A percentile compares a stretch with the other conserved stretches of the same genome.
Evolutionary conservation across 495 filamentous ascomycete genomes (phyloP).

Genomic region (Xylaria castorea): DNA sequence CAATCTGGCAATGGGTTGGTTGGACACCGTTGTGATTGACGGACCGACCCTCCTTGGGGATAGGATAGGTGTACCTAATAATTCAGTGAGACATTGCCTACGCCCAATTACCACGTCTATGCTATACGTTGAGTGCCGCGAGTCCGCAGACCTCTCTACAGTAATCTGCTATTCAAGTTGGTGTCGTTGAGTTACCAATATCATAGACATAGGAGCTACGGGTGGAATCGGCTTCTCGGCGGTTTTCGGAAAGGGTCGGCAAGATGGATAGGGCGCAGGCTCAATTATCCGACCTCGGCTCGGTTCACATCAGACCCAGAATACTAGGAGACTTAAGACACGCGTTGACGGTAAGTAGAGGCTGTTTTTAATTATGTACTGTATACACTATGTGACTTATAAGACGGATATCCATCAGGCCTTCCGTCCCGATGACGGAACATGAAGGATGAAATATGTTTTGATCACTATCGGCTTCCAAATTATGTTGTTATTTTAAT

Average conservation of each 20-base stretch:
- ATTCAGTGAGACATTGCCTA: conserved; percentile 13
- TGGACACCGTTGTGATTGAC: not conserved
- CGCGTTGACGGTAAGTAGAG: not conserved
- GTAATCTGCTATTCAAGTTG: not conserved
- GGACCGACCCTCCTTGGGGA: not conserved
- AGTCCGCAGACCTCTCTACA: not conserved
- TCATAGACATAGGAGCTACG: not conserved
- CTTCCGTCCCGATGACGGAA: not conserved
- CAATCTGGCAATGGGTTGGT: not conserved
- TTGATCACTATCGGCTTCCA: not conserved
- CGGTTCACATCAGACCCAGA: conserved; percentile 2
- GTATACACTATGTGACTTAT: not conserved
- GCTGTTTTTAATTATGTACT: not conserved
- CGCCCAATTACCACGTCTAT: not conserved
- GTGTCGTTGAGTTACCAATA: not conserved
- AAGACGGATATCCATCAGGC: not conserved
- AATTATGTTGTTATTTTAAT: not conserved
- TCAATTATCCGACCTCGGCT: conserved; percentile 26
- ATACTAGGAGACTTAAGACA: not conserved
- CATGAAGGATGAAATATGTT: not conserved
- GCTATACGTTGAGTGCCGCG: not conserved
- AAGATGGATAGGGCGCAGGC: not conserved
- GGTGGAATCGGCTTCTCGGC: conserved; percentile 20
- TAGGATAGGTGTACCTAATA: conserved; percentile 18
- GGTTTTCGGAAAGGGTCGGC: conserved; percentile 25